Percentiles rank a stretch among this genome's conserved stretches.
phyloP scores from a whole-genome alignment of 1,284 basidiomycete species.

The Athelia psychrophila region DNA sequence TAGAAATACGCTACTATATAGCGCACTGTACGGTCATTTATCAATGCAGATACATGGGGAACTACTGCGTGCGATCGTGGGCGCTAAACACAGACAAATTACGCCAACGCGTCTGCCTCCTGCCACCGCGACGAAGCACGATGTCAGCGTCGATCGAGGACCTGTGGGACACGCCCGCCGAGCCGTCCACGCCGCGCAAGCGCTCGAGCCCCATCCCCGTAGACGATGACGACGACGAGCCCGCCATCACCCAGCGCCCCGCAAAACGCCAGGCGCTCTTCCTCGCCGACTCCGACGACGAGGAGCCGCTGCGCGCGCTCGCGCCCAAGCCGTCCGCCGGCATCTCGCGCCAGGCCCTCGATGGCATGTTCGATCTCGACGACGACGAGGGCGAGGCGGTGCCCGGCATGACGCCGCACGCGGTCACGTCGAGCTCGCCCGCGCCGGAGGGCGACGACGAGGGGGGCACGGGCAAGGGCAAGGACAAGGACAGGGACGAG shows the following conservation, averaged over 20 bases:
- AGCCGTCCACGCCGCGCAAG: not conserved
- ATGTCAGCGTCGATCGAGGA: not conserved
- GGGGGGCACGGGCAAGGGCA: constrained; percentile 20
- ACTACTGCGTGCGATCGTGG: no score
- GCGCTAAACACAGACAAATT: not conserved
- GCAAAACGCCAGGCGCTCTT: constrained; percentile 41
- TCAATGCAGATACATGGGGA: no score
- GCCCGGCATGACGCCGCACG: constrained; percentile 31
- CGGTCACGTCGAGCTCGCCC: constrained; percentile 48
- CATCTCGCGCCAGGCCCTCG: constrained; percentile 41
- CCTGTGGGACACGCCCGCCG: not conserved
- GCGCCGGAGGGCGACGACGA: constrained; percentile 27
- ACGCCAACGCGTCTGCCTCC: not conserved
- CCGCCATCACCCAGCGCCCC: not conserved
- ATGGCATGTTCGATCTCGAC: constrained; percentile 60
- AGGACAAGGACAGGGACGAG: constrained; percentile 29
- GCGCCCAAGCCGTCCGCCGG: constrained; percentile 13
- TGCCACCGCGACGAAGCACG: not conserved
- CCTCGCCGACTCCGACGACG: constrained; percentile 51
- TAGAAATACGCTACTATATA: no score
- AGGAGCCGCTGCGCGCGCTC: constrained; percentile 26
- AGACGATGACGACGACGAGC: not conserved
- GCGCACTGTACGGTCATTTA: no score
- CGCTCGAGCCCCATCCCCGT: not conserved
- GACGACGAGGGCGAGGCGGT: constrained; percentile 35